Evolutionary conservation across 1,284 basidiomycete species (phyloP), one percentile per base, ranked within the genome.

Genomic region (Mycena sp.): DNA sequence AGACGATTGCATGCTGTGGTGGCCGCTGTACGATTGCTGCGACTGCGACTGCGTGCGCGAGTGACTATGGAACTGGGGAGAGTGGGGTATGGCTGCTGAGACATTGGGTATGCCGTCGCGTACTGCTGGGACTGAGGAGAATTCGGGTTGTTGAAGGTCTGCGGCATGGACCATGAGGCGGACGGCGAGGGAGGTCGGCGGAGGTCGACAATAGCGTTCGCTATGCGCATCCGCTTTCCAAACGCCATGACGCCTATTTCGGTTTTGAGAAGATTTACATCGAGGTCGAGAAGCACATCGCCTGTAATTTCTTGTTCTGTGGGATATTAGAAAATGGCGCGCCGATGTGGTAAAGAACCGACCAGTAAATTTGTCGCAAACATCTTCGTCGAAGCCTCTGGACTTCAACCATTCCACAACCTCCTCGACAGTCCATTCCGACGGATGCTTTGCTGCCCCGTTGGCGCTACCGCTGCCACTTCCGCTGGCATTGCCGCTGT

Each of bases 271-370:
- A 98, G 84, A 71, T 92, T 92, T 52, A 91, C 89, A 70, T 99
- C 96, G 68, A 99, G 91, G 70, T 98, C 96, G 59, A 99, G 86
- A 5, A 99, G 85, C 23, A 99, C 93, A 71, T 99, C 98, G 16
- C 98, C 97, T 0, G 95, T 94, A 64, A 99, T 99, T 77, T 99
- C 97, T 86, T 99, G 96, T 78, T 98, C 95, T 93, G 73, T 25
- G 53, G 48, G 57, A 60, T 28, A 53, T 61, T 28, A 51, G 53
- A 28, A 21, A 56, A 61, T 48, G 12, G 23, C 43, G 50, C 14
- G 54, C 4, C 59, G 40, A 29, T 19, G 40, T 45, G 44, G 6
- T 41, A 53, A 51, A 29, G 40, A 10, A 80, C 87, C 64, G 68
- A 93, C 93, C 94, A 44, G 83, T 87, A 72, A 99, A 98, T 77